Percentiles rank a stretch among this genome's conserved stretches.
Evolutionary conservation across 2,329 filamentous ascomycete species (phyloP).

Genomic region (Alternaria ethzedia): DNA sequence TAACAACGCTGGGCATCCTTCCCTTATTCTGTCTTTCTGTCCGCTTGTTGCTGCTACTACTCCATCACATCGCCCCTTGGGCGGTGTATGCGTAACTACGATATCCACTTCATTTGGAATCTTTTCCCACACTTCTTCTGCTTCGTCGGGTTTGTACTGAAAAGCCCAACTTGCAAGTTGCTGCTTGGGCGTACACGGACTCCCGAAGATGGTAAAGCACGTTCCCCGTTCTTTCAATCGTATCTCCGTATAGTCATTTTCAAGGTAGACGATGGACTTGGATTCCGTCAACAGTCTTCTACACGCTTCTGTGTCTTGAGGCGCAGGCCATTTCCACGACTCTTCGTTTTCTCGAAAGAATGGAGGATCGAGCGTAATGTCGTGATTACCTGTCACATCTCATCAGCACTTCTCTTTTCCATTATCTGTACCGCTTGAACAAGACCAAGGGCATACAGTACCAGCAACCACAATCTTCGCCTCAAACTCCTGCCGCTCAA

Average conservation of each 20-base stretch:
- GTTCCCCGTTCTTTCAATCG: constrained; percentile 65
- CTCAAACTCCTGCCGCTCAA: constrained; percentile 71
- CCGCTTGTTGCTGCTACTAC: constrained; percentile 9
- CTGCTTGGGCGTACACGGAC: constrained; percentile 66
- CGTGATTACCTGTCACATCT: constrained; percentile 70
- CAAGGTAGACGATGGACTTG: constrained; percentile 67
- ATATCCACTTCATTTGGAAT: constrained; percentile 70
- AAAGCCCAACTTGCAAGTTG: constrained; percentile 69
- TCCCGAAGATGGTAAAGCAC: constrained; percentile 72
- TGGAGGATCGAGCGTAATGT: constrained; percentile 70
- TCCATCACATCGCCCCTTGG: constrained; percentile 64
- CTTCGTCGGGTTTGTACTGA: constrained; percentile 59
- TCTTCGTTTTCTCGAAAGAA: constrained; percentile 64
- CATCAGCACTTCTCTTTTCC: background rate
- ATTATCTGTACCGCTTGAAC: background rate
- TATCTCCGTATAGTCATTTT: constrained; percentile 63
- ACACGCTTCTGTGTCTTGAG: constrained; percentile 62
- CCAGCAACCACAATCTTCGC: constrained; percentile 74
- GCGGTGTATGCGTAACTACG: constrained; percentile 74
- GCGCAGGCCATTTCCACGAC: constrained; percentile 63
- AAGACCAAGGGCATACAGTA: constrained; percentile 38
- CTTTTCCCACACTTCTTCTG: constrained; percentile 61
- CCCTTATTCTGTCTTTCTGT: constrained; percentile 31
- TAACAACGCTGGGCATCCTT: constrained; percentile 67
- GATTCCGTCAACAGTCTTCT: constrained; percentile 58